Conservation (phyloP, 306 rosid species). For the Gastrolobium bilobum region DNA sequence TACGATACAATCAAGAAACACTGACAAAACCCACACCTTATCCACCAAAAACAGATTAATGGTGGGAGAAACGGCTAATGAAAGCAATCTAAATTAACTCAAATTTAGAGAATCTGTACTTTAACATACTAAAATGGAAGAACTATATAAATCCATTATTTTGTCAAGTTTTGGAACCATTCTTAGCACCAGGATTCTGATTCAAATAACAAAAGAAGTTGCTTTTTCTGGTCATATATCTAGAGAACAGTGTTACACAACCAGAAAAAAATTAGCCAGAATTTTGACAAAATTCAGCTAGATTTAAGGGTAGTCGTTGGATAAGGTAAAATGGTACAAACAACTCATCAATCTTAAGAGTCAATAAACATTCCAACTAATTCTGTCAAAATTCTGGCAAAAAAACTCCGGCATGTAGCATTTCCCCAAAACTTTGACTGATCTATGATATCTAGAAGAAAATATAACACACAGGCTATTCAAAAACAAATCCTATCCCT, state of each 20-base stretch:
- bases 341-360: slow-evolving; percentile 14
- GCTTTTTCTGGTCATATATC: slow-evolving; percentile 16
- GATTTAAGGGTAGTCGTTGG: slow-evolving; percentile 9
- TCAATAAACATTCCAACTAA: slow-evolving; percentile 22
- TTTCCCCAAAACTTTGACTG: slow-evolving; percentile 21
- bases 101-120: slow-evolving; percentile 12
- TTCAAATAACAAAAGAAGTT: slow-evolving; percentile 12
- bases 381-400: neutral
- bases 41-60: slow-evolving; percentile 35
- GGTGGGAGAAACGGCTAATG: neutral
- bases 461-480: slow-evolving; percentile 1
- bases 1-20: slow-evolving; percentile 16
- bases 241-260: slow-evolving; percentile 2
- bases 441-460: slow-evolving; percentile 8
- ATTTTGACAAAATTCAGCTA: neutral
- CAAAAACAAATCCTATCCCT: slow-evolving; percentile 23
- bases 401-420: neutral
- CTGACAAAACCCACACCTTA: neutral
- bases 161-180: slow-evolving; percentile 38
- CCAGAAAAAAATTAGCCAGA: neutral
- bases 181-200: slow-evolving; percentile 24
- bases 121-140: slow-evolving; percentile 34
- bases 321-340: slow-evolving; percentile 4
- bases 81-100: slow-evolving; percentile 28
- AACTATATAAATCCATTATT: slow-evolving; percentile 1